Percentiles rank a stretch among this genome's conserved stretches.
These are phyloP conservation scores for Pythium aristosporum DNA, from an alignment of 352 stramenopile species.

Conservation along the genomic window DNA sequence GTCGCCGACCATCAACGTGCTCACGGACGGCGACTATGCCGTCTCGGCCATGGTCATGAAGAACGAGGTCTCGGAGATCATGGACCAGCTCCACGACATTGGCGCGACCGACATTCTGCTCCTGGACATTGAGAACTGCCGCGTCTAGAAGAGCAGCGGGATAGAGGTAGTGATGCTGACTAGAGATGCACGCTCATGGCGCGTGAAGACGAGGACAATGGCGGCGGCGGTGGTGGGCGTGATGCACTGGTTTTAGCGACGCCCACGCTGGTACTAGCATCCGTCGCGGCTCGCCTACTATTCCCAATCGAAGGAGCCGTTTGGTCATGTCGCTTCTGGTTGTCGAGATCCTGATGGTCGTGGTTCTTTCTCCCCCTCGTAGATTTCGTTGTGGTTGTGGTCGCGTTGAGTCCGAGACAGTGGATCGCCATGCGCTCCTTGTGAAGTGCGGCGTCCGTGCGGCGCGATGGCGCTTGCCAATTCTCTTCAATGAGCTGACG, in stretches of 20 bases:
- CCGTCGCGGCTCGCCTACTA: background rate
- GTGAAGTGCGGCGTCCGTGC: conserved; percentile 24
- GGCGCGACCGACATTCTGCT: conserved; percentile 97
- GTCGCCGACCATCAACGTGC: conserved; percentile 92
- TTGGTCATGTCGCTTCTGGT: background rate
- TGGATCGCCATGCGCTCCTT: conserved; percentile 47
- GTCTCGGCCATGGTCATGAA: conserved; percentile 93
- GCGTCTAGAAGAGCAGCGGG: conserved; percentile 42
- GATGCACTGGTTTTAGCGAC: background rate
- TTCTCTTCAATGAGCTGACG: conserved; percentile 57
- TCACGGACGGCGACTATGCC: conserved; percentile 82
- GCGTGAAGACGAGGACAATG: background rate
- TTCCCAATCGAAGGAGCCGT: background rate
- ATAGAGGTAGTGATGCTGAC: background rate
- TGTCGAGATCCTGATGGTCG: background rate
- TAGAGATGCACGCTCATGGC: conserved; percentile 22
- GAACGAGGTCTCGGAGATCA: conserved; percentile 90
- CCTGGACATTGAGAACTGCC: conserved; percentile 95
- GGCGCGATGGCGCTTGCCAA: conserved; percentile 38
- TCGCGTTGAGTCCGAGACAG: conserved; percentile 42
- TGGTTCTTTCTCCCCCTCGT: background rate
- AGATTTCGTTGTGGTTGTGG: background rate
- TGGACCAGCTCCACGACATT: conserved; percentile 95
- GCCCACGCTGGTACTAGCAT: background rate
- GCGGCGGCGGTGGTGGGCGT: conserved; percentile 9